Conservation (phyloP, 208 protist species). For the Naegleria lovaniensis region DNA sequence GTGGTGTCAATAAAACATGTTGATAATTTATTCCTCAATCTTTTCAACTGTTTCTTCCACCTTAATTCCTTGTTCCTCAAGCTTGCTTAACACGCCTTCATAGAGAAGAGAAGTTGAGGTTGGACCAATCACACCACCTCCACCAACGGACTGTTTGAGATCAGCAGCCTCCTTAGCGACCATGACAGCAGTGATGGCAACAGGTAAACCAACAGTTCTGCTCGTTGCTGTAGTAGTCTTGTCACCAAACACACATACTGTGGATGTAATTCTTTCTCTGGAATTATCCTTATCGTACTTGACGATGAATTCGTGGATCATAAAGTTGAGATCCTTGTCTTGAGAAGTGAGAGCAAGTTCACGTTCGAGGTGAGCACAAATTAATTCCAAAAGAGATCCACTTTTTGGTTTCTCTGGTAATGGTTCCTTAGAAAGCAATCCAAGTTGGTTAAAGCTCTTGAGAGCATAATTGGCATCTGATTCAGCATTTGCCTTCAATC, state of each 20-base stretch:
- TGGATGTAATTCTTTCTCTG: not conserved
- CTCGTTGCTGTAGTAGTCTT: slow-evolving; percentile 39
- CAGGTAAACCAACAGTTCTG: slow-evolving; percentile 52
- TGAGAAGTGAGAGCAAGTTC: not conserved
- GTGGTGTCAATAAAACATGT: no score
- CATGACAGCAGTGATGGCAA: slow-evolving; percentile 48
- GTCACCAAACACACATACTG: not conserved
- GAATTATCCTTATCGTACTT: not conserved
- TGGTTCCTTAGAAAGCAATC: not conserved
- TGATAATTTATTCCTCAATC: not conserved
- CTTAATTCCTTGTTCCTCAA: slow-evolving; percentile 36
- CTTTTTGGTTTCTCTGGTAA: not conserved
- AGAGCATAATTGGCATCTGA: not conserved
- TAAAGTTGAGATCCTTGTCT: slow-evolving; percentile 1
- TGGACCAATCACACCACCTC: slow-evolving; percentile 33
- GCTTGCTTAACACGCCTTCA: slow-evolving; percentile 29
- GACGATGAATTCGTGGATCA: slow-evolving; percentile 8
- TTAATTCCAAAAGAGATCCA: not conserved
- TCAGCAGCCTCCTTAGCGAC: not conserved
- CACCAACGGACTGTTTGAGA: not conserved
- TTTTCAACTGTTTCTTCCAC: slow-evolving; percentile 25
- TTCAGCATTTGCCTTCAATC: not conserved
- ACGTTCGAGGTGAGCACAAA: slow-evolving; percentile 3
- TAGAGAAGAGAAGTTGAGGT: slow-evolving; percentile 34
- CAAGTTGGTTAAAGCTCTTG: not conserved